These are phyloP conservation scores for Fusarium algeriense DNA, from an alignment of 2,329 filamentous ascomycete genomes.

Conservation along the genomic window DNA sequence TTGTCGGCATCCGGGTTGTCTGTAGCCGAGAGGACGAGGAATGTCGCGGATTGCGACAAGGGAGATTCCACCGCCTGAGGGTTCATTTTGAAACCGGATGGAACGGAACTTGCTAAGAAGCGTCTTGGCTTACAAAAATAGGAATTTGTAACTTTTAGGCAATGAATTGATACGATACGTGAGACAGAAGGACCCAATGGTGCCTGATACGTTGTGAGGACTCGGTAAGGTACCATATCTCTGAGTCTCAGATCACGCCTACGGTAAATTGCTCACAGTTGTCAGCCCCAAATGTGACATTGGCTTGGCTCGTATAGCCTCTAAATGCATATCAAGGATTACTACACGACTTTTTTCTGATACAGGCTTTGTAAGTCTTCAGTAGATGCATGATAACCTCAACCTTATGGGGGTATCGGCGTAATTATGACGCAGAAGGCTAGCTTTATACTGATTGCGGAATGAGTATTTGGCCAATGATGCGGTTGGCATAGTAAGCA, in stretches of 20 bases:
- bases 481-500: conserved; percentile 2
- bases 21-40: conserved; percentile 62
- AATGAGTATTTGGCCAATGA: conserved; percentile 6
- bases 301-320: conserved; percentile 3
- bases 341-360: neutral
- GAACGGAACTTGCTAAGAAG: neutral
- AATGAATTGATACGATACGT: neutral
- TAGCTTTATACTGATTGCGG: neutral
- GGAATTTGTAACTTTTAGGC: neutral
- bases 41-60: conserved; percentile 65
- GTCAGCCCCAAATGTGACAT: neutral
- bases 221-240: conserved; percentile 3
- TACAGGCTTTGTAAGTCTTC: conserved; percentile 8
- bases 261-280: neutral
- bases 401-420: neutral
- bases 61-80: conserved; percentile 62
- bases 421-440: conserved; percentile 20
- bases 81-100: conserved; percentile 23
- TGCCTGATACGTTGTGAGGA: neutral
- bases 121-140: neutral
- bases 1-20: conserved; percentile 51
- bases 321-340: conserved; percentile 14
- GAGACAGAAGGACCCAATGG: neutral
- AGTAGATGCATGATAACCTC: neutral
- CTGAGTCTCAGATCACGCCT: neutral